phyloP scores from a whole-genome alignment of 345 rosid species.

The Salix koriyanagi region DNA sequence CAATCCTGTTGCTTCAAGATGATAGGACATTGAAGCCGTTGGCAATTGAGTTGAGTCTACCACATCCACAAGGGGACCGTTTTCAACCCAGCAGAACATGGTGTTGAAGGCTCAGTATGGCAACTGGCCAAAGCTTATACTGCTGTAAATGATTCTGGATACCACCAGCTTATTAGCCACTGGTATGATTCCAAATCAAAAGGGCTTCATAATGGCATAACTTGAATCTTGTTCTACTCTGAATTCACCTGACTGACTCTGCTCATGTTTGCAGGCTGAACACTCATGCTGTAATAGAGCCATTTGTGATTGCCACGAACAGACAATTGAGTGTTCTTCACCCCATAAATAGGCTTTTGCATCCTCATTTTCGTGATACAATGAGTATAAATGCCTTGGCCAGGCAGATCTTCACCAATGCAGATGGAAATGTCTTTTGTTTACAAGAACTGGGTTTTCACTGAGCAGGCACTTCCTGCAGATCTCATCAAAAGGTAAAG shows the following conservation, averaged over 20 bases:
- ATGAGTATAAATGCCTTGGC: conserved; percentile 88
- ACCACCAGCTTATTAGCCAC: conserved; percentile 87
- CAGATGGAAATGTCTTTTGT: conserved; percentile 75
- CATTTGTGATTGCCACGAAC: conserved; percentile 74
- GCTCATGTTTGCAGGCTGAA: conserved; percentile 47
- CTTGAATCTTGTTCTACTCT: conserved; percentile 1
- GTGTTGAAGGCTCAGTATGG: conserved; percentile 67
- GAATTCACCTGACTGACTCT: not conserved
- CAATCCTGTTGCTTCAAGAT: conserved; percentile 62
- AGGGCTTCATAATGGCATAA: not conserved
- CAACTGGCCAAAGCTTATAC: conserved; percentile 90
- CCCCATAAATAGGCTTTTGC: conserved; percentile 79
- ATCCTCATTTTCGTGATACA: conserved; percentile 89
- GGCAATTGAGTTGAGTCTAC: conserved; percentile 83
- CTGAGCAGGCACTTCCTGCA: conserved; percentile 76
- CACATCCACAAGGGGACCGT: conserved; percentile 74
- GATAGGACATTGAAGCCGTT: conserved; percentile 71
- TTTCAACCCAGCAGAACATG: conserved; percentile 62
- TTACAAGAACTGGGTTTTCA: conserved; percentile 72
- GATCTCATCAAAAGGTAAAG: conserved; percentile 72
- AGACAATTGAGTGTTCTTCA: conserved; percentile 78
- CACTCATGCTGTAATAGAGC: conserved; percentile 89
- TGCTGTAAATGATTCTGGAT: conserved; percentile 83
- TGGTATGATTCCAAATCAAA: conserved; percentile 42
- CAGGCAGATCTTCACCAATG: conserved; percentile 77